Evolutionary conservation across 257 asterid genomes (phyloP).

Genomic region (Capsicum chinense): DNA sequence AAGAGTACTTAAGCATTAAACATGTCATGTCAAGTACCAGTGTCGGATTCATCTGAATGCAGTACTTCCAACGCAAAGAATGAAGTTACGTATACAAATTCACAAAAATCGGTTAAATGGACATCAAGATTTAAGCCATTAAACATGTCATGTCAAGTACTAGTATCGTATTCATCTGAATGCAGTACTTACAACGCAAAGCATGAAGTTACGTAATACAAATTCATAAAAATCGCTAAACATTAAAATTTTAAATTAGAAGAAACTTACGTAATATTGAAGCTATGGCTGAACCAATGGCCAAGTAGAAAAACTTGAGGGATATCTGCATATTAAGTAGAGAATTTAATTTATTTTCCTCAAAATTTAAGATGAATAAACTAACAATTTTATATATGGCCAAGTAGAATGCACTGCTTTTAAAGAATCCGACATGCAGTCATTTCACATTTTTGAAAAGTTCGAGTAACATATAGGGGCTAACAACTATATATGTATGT

Average conservation of each 20-base stretch:
- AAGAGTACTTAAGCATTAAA: no score
- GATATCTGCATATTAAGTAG: conserved; percentile 45
- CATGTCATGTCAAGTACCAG: no score
- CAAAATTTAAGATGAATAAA: not conserved
- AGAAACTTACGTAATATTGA: conserved; percentile 49
- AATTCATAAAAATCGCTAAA: not conserved
- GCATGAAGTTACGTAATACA: not conserved
- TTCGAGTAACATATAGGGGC: not conserved
- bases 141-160: not conserved
- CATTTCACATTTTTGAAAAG: no score
- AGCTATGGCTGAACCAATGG: conserved; percentile 46
- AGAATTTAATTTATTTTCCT: not conserved
- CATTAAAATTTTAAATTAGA: no score
- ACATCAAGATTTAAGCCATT: not conserved
- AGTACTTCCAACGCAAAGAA: not conserved
- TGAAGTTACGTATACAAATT: not conserved
- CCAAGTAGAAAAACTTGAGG: conserved; percentile 45
- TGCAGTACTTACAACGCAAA: not conserved
- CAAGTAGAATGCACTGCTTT: no score
- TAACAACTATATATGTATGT: not conserved
- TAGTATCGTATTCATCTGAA: not conserved
- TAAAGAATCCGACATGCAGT: no score
- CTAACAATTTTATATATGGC: not conserved
- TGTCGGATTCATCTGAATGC: no score
- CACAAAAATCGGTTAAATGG: not conserved